A percentile compares a stretch with the other conserved stretches of the same genome.
Evolutionary conservation across 805 yeast species (phyloP).

Genomic region (Hanseniaspora jakobsenii): DNA sequence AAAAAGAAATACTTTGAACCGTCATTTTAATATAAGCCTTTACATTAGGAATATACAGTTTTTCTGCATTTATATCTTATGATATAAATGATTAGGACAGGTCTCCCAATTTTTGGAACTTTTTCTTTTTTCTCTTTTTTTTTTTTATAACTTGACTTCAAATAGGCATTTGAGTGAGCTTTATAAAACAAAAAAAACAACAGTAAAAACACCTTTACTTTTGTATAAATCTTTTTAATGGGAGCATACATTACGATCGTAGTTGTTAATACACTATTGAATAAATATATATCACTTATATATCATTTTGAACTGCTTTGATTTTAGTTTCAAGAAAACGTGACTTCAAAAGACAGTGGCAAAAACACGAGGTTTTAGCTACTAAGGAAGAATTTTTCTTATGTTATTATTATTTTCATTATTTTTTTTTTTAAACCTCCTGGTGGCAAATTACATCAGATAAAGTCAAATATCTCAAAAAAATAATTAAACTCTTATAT

Average conservation of each 20-base stretch:
- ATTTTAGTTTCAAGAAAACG: too few species aligned
- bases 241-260: too few species aligned
- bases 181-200: neutral
- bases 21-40: constrained; percentile 16
- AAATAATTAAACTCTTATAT: too few species aligned
- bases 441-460: too few species aligned
- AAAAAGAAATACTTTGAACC: neutral
- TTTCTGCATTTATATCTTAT: neutral
- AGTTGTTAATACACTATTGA: neutral
- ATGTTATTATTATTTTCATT: too few species aligned
- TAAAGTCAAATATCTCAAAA: too few species aligned
- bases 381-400: too few species aligned
- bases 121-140: neutral
- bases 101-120: constrained; percentile 15
- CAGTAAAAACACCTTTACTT: constrained; percentile 3
- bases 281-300: neutral
- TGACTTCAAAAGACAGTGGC: too few species aligned
- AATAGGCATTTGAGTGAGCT: constrained; percentile 13
- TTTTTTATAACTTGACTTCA: constrained; percentile 6
- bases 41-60: constrained; percentile 13
- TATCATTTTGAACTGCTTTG: too few species aligned
- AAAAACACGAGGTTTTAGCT: too few species aligned
- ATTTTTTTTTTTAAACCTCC: too few species aligned
- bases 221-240: neutral
- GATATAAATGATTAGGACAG: constrained; percentile 9